Percentiles rank a stretch among this genome's conserved stretches.
phyloP scores from a whole-genome alignment of 2,329 filamentous ascomycete species.

The Beauveria varroae region DNA sequence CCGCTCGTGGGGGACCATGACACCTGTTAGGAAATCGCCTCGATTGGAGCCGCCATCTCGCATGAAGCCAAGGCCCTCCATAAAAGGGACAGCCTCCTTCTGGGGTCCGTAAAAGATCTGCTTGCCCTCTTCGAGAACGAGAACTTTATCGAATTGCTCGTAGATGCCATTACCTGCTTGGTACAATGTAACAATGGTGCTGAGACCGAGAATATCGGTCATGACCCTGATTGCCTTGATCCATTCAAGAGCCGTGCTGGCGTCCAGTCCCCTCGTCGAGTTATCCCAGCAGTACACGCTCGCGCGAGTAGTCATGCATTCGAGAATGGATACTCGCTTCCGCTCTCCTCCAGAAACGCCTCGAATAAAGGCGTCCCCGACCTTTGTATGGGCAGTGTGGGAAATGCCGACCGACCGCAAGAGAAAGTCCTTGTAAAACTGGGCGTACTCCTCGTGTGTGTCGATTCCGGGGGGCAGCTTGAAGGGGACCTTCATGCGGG shows the following conservation, averaged over 20 bases:
- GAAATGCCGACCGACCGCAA: slow-evolving; percentile 70
- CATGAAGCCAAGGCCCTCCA: slow-evolving; percentile 58
- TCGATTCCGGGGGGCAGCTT: slow-evolving; percentile 49
- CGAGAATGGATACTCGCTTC: neutral
- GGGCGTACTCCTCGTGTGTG: too few species aligned
- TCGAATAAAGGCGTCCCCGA: neutral
- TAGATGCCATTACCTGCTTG: slow-evolving; percentile 81
- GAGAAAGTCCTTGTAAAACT: slow-evolving; percentile 42
- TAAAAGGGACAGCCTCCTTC: neutral
- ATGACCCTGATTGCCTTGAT: slow-evolving; percentile 66
- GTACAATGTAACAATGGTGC: slow-evolving; percentile 80
- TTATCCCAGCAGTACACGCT: slow-evolving; percentile 72
- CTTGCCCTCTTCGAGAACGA: slow-evolving; percentile 25
- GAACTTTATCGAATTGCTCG: slow-evolving; percentile 72
- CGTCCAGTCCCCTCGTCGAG: slow-evolving; percentile 60
- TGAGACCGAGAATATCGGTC: slow-evolving; percentile 76
- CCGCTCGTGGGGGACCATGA: too few species aligned
- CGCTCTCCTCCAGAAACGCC: neutral
- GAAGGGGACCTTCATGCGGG: slow-evolving; percentile 77
- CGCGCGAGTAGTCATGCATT: slow-evolving; percentile 58
- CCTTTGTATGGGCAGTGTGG: neutral
- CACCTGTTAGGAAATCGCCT: too few species aligned
- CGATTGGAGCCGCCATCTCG: too few species aligned
- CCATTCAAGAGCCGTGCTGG: slow-evolving; percentile 60
- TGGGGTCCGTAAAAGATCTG: neutral